phyloP scores from a whole-genome alignment of 768 basidiomycete genomes.

The Gymnopilus dilepis region DNA sequence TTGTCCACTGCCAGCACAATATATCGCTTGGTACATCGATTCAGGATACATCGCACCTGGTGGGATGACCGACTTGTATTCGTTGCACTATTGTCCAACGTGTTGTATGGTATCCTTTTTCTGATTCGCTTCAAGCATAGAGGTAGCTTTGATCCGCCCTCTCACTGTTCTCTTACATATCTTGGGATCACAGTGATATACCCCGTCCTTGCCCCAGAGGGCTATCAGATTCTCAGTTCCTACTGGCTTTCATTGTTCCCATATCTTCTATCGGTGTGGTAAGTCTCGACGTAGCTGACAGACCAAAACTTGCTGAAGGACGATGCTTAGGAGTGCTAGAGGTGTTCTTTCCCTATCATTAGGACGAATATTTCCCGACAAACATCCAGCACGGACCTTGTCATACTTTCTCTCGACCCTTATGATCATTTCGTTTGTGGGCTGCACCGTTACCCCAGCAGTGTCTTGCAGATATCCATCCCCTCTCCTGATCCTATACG shows the following conservation, averaged over 20 bases:
- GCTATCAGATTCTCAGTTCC: neutral
- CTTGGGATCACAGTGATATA: neutral
- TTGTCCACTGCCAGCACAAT: neutral
- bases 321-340: neutral
- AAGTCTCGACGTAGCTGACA: too few species aligned
- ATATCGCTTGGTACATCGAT: conserved; percentile 9
- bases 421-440: neutral
- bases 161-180: neutral
- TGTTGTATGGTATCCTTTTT: neutral
- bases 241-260: neutral
- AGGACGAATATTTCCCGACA: conserved; percentile 2
- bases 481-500: neutral
- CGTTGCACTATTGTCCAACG: neutral
- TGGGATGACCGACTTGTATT: conserved; percentile 4
- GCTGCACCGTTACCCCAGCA: neutral
- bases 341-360: neutral
- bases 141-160: neutral
- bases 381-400: conserved; percentile 2
- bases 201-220: neutral
- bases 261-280: neutral
- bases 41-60: conserved; percentile 1
- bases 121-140: neutral
- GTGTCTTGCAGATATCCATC: neutral
- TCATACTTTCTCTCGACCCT: neutral
- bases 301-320: too few species aligned